Base-by-base conservation (phyloP, 2,329 filamentous ascomycete genomes). In the Capronia americana region DNA sequence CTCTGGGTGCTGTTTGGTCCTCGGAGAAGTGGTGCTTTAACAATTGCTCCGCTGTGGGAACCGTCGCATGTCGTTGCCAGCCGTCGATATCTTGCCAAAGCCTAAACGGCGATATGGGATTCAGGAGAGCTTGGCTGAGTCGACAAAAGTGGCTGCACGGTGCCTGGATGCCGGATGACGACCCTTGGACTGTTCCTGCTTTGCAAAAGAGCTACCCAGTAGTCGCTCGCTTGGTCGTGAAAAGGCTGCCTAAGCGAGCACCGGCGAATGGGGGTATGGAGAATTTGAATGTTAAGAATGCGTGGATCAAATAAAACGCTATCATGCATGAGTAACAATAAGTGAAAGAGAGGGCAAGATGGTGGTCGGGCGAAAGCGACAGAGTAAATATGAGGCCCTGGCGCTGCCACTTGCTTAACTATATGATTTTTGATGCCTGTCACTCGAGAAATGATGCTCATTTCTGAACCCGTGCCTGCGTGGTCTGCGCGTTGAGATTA, bases 401-500 rank as follows among this genome's bases (percentile, higher is more conserved):
- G 24, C 57, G 30, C 48, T 53, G 48, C 48, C 48, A 28, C 32
- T 54, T 17, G 44, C 46, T 44, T 38, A 53, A 48, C 28, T 56
- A 57, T 62, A 62, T 56, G 60, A 38, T 23, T 48, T 34, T 32
- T 60, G 55, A 63, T 44, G 61, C 32, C 55, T 63, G 65, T 54
- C 60, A 55, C 44, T 55, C 24, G n/a, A 46, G 64, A 63, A 67
- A 67, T 64, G 53, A 64, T 28, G 53, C 26, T 55, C 26, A 53
- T 44, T 61, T 61, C 58, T 51, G 12, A 14, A 61, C 12, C 58
- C 48, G 58, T 62, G 50, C 53, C 23, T 23, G 30, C 44, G 30
- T 59, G 55, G 55, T 44, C 60, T 57, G 28, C 44, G 54, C 56
- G 61, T 51, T 57, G 61, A 67, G 62, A 61, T 67, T 67, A 64